Conservation (phyloP, 2,329 filamentous ascomycete genomes). For the Aspergillus udagawae region DNA sequence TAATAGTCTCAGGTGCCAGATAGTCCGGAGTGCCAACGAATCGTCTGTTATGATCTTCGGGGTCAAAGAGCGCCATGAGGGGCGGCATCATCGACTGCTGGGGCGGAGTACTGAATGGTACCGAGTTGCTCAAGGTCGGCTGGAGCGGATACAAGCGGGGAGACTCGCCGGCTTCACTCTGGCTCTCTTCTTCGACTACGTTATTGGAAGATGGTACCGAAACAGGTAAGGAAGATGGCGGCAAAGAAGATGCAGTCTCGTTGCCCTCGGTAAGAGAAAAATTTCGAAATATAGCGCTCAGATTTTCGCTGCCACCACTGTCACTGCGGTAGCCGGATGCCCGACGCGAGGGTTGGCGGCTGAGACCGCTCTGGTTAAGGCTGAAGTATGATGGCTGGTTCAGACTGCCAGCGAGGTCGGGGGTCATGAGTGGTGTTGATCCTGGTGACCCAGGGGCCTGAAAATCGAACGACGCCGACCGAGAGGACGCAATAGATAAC, state of each 20-base stretch:
- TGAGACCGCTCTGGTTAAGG: slow-evolving; percentile 51
- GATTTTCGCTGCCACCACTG: slow-evolving; percentile 81
- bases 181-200: slow-evolving; percentile 70
- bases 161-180: slow-evolving; percentile 67
- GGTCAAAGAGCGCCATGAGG: slow-evolving; percentile 90
- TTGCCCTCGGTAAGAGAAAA: slow-evolving; percentile 67
- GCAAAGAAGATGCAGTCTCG: slow-evolving; percentile 41
- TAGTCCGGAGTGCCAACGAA: slow-evolving; percentile 98
- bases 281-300: slow-evolving; percentile 76
- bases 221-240: slow-evolving; percentile 32
- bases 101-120: slow-evolving; percentile 42
- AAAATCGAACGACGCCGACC: slow-evolving; percentile 89
- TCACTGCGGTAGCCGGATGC: slow-evolving; percentile 84
- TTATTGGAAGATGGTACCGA: slow-evolving; percentile 34
- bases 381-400: slow-evolving; percentile 92
- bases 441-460: slow-evolving; percentile 75
- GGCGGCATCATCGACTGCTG: slow-evolving; percentile 78
- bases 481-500: slow-evolving; percentile 80
- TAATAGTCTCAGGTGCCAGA: slow-evolving; percentile 92
- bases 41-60: slow-evolving; percentile 83
- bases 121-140: slow-evolving; percentile 50
- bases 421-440: slow-evolving; percentile 81
- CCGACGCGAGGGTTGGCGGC: slow-evolving; percentile 60
- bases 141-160: slow-evolving; percentile 72
- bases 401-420: slow-evolving; percentile 64